A percentile compares a stretch with the other conserved stretches of the same genome.
These are phyloP conservation scores for Cucurbita maxima DNA, from an alignment of 306 rosid species.

Conservation along the genomic window DNA sequence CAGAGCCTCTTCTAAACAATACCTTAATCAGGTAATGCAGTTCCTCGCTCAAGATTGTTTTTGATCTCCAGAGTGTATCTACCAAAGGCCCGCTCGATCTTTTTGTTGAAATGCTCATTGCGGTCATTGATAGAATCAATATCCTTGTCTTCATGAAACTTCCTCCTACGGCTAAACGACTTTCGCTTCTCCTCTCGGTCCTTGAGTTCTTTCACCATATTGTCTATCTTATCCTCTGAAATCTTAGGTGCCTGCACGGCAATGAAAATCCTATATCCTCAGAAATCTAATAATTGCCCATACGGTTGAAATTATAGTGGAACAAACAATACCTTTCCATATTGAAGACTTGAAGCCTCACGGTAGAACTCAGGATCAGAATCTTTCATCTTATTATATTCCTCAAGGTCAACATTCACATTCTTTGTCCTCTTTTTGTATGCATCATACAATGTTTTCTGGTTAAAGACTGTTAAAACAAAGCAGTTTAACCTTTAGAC, in stretches of 20 bases:
- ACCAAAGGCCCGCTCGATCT: conserved; percentile 97
- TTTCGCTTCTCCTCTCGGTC: conserved; percentile 64
- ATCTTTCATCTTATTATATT: conserved; percentile 85
- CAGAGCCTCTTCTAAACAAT: neutral
- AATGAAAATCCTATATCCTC: conserved; percentile 8
- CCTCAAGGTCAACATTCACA: conserved; percentile 54
- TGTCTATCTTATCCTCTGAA: conserved; percentile 74
- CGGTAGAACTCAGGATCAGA: conserved; percentile 97
- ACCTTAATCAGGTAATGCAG: conserved; percentile 81
- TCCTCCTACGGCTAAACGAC: conserved; percentile 83
- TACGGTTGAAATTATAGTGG: conserved; percentile 1
- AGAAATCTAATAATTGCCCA: neutral
- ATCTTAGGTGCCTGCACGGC: conserved; percentile 51
- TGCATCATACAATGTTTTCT: conserved; percentile 74
- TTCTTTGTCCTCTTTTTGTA: conserved; percentile 80
- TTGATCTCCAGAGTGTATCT: conserved; percentile 93
- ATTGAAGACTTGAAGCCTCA: conserved; percentile 92
- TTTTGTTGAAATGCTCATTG: conserved; percentile 94
- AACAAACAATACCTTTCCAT: conserved; percentile 62
- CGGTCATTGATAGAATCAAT: conserved; percentile 94
- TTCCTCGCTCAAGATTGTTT: conserved; percentile 97
- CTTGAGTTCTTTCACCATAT: conserved; percentile 89
- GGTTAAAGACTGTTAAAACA: conserved; percentile 66
- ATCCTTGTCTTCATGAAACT: conserved; percentile 87
- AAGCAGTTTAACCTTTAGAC: neutral